Conservation (phyloP, 805 yeast species). For the Wickerhamiella sergipiensis region DNA sequence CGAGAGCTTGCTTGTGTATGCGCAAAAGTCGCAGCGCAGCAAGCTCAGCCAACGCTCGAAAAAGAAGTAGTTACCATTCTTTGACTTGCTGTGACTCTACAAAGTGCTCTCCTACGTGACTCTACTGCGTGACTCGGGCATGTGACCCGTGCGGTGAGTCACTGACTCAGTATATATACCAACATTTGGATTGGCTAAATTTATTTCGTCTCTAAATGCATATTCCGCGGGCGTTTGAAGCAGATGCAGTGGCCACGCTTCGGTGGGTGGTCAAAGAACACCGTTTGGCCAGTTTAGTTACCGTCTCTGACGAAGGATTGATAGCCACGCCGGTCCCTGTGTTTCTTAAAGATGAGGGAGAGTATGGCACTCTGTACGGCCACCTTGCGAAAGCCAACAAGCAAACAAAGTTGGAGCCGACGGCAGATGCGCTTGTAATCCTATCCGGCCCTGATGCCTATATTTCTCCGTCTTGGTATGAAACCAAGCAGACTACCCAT, state of each 20-base stretch:
- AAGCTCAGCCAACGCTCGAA: conserved; percentile 6
- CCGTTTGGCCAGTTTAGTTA: not conserved
- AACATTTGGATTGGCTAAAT: not conserved
- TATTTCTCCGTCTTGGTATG: not conserved
- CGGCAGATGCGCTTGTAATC: not conserved
- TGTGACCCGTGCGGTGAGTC: not conserved
- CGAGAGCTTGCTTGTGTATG: conserved; percentile 79
- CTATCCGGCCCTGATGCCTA: not conserved
- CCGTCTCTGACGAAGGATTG: not conserved
- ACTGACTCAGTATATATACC: not conserved
- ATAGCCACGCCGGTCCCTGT: not conserved
- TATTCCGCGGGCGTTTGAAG: conserved; percentile 4
- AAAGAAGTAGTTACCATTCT: not conserved
- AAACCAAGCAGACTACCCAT: not conserved
- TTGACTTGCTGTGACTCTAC: not conserved
- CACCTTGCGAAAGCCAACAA: not conserved
- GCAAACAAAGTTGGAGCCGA: not conserved
- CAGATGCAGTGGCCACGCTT: not conserved
- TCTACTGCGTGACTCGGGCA: too few relatives aligned
- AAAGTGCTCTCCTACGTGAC: too few relatives aligned
- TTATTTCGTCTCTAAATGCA: too few relatives aligned
- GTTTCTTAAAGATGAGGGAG: not conserved
- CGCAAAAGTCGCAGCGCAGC: conserved; percentile 35
- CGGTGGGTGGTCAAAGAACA: not conserved
- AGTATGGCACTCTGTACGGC: not conserved